These are phyloP conservation scores for Sequoia sempervirens DNA, from an alignment of 75 land plant species.

Conservation along the genomic window DNA sequence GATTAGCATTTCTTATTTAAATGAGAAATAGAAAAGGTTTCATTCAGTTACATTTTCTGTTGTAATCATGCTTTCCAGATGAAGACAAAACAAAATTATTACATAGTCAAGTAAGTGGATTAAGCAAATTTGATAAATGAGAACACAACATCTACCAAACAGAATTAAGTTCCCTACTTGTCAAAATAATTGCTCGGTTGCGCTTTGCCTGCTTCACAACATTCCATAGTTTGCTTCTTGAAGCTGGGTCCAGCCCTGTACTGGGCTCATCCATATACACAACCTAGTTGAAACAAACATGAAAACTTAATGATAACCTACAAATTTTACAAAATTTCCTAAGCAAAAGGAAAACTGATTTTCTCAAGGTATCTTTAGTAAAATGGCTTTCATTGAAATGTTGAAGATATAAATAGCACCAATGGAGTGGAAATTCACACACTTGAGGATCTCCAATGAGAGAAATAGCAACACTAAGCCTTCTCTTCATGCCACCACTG, in stretches of 20 bases:
- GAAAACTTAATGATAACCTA: background rate
- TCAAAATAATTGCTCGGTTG: constrained; percentile 87
- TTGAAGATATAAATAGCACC: background rate
- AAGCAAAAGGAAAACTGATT: no score
- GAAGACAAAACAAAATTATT: background rate
- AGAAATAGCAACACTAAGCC: constrained; percentile 98
- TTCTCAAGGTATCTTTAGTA: background rate
- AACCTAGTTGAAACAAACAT: constrained; percentile 42
- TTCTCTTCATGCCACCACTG: constrained; percentile 99
- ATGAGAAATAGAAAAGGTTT: background rate
- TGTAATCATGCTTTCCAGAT: background rate
- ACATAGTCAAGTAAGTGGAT: background rate
- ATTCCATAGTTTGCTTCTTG: constrained; percentile 86
- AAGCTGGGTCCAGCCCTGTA: constrained; percentile 98
- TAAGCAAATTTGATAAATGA: background rate
- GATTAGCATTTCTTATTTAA: background rate
- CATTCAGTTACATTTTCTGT: background rate
- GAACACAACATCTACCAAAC: background rate
- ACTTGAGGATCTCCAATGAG: constrained; percentile 95
- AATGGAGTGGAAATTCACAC: constrained; percentile 11
- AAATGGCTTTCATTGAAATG: background rate
- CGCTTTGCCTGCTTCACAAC: constrained; percentile 83
- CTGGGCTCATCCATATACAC: constrained; percentile 99
- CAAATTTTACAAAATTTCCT: background rate
- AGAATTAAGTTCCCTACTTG: constrained; percentile 51